Evolutionary conservation across 2,329 filamentous ascomycete genomes (phyloP).

Genomic region (Fusarium domesticum): DNA sequence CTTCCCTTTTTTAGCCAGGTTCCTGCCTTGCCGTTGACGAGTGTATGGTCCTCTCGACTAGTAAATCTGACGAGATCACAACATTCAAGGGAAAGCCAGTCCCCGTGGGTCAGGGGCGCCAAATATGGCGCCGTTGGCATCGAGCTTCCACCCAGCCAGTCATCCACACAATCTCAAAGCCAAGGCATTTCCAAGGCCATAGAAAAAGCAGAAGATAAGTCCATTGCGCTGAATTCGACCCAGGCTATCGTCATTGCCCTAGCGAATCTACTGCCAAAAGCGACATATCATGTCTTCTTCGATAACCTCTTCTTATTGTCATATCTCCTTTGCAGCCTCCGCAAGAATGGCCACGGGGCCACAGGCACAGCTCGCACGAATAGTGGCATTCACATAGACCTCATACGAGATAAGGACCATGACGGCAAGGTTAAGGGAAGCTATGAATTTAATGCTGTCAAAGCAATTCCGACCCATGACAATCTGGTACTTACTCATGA

Average conservation of each 20-base stretch:
- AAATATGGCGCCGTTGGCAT: no score
- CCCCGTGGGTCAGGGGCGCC: no score
- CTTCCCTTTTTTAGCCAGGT: no score
- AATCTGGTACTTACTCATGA: no score
- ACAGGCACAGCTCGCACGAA: conserved; percentile 11
- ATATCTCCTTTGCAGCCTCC: conserved; percentile 5
- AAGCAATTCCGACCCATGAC: conserved; percentile 1
- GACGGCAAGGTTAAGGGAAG: conserved; percentile 1
- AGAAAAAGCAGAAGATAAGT: no score
- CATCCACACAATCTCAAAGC: no score
- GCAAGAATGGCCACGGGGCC: neutral
- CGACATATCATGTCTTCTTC: conserved; percentile 11
- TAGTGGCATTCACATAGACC: conserved; percentile 2
- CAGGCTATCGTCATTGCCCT: conserved; percentile 12
- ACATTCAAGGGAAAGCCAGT: neutral
- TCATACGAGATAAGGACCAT: conserved; percentile 1
- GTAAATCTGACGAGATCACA: conserved; percentile 1
- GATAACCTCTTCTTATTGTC: conserved; percentile 10
- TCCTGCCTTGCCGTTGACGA: neutral
- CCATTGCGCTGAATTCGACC: conserved; percentile 8
- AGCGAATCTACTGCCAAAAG: conserved; percentile 5
- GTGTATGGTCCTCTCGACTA: conserved; percentile 1
- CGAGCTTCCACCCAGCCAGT: no score
- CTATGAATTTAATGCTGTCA: conserved; percentile 1
- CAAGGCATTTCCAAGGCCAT: no score